These are phyloP conservation scores for Takakia lepidozioides DNA, from an alignment of 225 moss, liverwort and hornwort species.

Conservation along the genomic window DNA sequence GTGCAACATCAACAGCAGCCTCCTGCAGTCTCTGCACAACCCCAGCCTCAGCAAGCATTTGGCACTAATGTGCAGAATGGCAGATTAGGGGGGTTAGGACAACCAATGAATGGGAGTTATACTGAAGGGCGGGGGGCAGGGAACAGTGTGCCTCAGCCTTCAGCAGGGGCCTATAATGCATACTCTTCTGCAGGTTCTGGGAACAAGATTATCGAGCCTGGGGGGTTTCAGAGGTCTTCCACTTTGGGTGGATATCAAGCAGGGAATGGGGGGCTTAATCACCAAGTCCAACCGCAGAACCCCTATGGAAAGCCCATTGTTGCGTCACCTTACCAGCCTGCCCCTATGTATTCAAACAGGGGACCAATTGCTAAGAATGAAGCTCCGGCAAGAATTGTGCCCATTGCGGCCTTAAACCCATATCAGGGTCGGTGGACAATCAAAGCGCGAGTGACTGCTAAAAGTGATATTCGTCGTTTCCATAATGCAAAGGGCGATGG, in stretches of 20 bases:
- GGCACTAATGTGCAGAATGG: constrained; percentile 25
- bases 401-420: constrained; percentile 34
- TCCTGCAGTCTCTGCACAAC: constrained; percentile 8
- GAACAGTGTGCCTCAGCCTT: too few relatives aligned
- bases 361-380: too few relatives aligned
- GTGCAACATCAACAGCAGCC: constrained; percentile 33
- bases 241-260: constrained; percentile 25
- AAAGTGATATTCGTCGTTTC: constrained; percentile 22
- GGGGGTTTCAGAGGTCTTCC: constrained; percentile 23
- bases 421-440: constrained; percentile 54
- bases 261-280: constrained; percentile 41
- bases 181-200: constrained; percentile 44
- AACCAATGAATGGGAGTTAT: constrained; percentile 24
- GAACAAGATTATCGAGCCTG: constrained; percentile 30
- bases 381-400: constrained; percentile 25
- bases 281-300: constrained; percentile 47
- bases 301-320: constrained; percentile 36
- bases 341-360: too few relatives aligned
- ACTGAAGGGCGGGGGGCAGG: too few relatives aligned
- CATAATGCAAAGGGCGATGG: constrained; percentile 47
- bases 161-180: constrained; percentile 21
- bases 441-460: constrained; percentile 41
- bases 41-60: constrained; percentile 4
- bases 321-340: too few relatives aligned
- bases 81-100: constrained; percentile 32